Percentiles rank a stretch among this genome's conserved stretches.
Conservation (phyloP, 352 stramenopile genomes). For the Paralagenidium karlingii region DNA sequence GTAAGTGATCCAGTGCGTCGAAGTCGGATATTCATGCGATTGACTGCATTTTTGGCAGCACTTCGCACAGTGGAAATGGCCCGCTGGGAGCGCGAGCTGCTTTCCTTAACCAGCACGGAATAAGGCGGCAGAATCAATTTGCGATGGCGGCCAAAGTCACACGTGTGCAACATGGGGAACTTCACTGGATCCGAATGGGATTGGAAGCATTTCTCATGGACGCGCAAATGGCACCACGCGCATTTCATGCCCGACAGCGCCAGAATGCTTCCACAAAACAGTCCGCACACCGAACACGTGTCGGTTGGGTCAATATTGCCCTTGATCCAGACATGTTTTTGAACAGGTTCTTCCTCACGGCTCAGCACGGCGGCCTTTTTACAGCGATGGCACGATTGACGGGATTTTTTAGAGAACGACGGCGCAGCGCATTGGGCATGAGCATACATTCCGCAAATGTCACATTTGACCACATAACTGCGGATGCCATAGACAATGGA, state of each 20-base stretch:
- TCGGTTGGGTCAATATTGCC: conserved; percentile 79
- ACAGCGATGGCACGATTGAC: background rate
- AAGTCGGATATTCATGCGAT: conserved; percentile 57
- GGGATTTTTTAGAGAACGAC: background rate
- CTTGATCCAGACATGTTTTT: conserved; percentile 63
- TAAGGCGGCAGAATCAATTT: conserved; percentile 54
- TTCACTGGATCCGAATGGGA: background rate
- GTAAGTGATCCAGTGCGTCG: conserved; percentile 15
- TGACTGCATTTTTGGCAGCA: conserved; percentile 49
- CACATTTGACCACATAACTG: conserved; percentile 76
- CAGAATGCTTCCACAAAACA: conserved; percentile 75
- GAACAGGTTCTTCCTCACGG: conserved; percentile 5
- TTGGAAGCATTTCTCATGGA: conserved; percentile 66
- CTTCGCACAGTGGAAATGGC: conserved; percentile 56
- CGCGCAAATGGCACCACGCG: conserved; percentile 65
- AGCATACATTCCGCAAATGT: conserved; percentile 76
- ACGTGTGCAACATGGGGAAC: conserved; percentile 28
- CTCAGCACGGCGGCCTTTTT: conserved; percentile 8
- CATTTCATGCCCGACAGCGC: conserved; percentile 70
- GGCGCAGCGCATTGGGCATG: conserved; percentile 57
- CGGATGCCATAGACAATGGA: conserved; percentile 71
- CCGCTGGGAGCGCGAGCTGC: conserved; percentile 37
- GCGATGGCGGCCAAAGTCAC: conserved; percentile 52
- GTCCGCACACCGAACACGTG: conserved; percentile 56
- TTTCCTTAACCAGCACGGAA: conserved; percentile 30